A percentile compares a stretch with the other conserved stretches of the same genome.
These are phyloP conservation scores for Mercurialis annua DNA, from an alignment of 345 rosid genomes.

Conservation along the genomic window DNA sequence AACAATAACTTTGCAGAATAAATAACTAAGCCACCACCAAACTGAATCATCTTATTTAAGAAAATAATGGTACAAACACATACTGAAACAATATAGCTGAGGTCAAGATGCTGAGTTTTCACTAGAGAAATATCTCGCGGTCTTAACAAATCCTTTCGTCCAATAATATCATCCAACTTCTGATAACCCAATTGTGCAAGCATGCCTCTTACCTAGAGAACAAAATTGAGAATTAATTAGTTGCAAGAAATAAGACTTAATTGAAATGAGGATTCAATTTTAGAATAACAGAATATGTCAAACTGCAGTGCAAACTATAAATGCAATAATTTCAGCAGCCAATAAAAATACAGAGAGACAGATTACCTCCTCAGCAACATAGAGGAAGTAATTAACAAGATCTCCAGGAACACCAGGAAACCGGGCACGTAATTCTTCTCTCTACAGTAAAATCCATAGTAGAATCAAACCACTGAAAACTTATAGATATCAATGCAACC, in stretches of 20 bases:
- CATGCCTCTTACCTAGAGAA: conserved; percentile 83
- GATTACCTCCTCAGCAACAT: conserved; percentile 97
- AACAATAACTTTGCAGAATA: conserved; percentile 15
- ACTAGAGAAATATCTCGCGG: conserved; percentile 90
- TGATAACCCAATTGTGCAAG: conserved; percentile 89
- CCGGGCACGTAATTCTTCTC: conserved; percentile 97
- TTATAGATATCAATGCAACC: conserved; percentile 6
- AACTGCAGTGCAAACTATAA: neutral
- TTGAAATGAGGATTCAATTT: conserved; percentile 2
- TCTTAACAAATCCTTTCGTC: conserved; percentile 70
- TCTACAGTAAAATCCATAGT: conserved; percentile 35
- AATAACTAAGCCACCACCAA: conserved; percentile 7
- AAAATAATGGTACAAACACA: conserved; percentile 26
- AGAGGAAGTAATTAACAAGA: conserved; percentile 89
- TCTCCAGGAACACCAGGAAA: conserved; percentile 99
- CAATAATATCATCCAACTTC: conserved; percentile 87
- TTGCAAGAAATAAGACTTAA: neutral
- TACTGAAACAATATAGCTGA: conserved; percentile 71
- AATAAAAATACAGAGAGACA: conserved; percentile 6
- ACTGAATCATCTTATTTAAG: conserved; percentile 5
- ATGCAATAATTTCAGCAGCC: conserved; percentile 7
- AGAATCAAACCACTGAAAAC: conserved; percentile 14
- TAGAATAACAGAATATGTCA: conserved; percentile 2
- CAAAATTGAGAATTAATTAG: neutral
- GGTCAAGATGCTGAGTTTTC: conserved; percentile 98